phyloP scores from a whole-genome alignment of 208 protist genomes.

The Vickermania spadyakhi region DNA sequence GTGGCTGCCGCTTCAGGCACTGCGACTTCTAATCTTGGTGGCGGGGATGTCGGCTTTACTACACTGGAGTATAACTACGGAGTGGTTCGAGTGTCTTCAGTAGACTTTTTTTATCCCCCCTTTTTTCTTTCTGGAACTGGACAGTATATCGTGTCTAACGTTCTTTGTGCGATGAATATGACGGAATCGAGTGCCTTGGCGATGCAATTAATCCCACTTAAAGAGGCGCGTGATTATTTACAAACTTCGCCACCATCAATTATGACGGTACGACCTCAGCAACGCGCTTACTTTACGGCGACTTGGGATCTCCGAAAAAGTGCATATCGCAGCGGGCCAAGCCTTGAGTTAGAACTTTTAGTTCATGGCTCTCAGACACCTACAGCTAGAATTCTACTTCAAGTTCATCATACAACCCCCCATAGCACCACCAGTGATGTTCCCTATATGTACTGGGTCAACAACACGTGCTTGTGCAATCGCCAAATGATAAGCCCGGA shows the following conservation, averaged over 20 bases:
- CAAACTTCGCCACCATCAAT: conserved; percentile 55
- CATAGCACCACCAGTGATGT: conserved; percentile 43
- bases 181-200: conserved; percentile 73
- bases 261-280: conserved; percentile 78
- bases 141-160: conserved; percentile 79
- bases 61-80: conserved; percentile 84
- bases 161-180: conserved; percentile 85
- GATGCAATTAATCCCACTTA: conserved; percentile 74
- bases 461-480: conserved; percentile 75
- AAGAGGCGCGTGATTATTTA: conserved; percentile 45
- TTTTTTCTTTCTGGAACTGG: conserved; percentile 60
- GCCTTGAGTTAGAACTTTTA: conserved; percentile 58
- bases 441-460: conserved; percentile 85
- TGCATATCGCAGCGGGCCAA: conserved; percentile 35
- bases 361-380: conserved; percentile 69
- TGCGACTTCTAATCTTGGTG: not conserved
- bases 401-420: conserved; percentile 56
- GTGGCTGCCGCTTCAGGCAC: not conserved
- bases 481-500: conserved; percentile 55
- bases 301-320: conserved; percentile 52
- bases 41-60: conserved; percentile 15
- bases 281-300: conserved; percentile 79
- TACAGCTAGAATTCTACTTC: conserved; percentile 64
- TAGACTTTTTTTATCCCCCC: conserved; percentile 80
- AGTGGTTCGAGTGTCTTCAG: conserved; percentile 67